Evolutionary conservation across 1,284 basidiomycete species (phyloP).

Genomic region (Boletus sp.): DNA sequence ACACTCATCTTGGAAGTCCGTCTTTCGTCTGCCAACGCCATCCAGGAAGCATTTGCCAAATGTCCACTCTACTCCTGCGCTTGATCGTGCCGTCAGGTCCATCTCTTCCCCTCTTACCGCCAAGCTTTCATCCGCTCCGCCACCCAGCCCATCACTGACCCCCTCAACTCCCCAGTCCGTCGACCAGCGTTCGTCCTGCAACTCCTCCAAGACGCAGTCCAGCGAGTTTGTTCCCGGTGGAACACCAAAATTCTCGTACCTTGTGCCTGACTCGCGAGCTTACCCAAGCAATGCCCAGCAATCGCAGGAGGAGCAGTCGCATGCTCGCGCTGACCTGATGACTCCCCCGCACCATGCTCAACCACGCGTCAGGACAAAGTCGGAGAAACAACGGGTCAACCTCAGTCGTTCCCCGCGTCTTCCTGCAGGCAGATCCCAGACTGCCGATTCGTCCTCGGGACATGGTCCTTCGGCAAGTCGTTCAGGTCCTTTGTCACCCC

Average conservation of each 20-base stretch:
- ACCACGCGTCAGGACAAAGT: slow-evolving; percentile 48
- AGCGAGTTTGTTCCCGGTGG: slow-evolving; percentile 52
- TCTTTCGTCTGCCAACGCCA: slow-evolving; percentile 33
- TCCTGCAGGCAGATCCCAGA: slow-evolving; percentile 29
- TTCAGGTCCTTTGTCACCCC: slow-evolving; percentile 52
- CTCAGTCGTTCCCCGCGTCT: slow-evolving; percentile 18
- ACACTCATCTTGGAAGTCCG: slow-evolving; percentile 33
- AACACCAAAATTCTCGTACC: slow-evolving; percentile 32
- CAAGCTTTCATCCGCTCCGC: slow-evolving; percentile 27
- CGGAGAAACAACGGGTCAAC: slow-evolving; percentile 48
- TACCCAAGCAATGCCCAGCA: slow-evolving; percentile 33
- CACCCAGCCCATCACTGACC: slow-evolving; percentile 46
- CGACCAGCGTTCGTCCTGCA: slow-evolving; percentile 63
- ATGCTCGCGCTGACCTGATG: slow-evolving; percentile 35
- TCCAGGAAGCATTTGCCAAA: slow-evolving; percentile 29
- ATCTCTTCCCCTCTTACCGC: slow-evolving; percentile 31
- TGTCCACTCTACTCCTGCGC: slow-evolving; percentile 15
- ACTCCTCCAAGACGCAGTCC: slow-evolving; percentile 67
- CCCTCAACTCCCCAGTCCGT: slow-evolving; percentile 44
- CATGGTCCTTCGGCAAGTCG: slow-evolving; percentile 33
- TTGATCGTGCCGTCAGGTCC: slow-evolving; percentile 35
- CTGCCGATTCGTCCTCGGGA: slow-evolving; percentile 35
- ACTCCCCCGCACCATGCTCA: slow-evolving; percentile 34
- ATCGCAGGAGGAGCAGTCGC: slow-evolving; percentile 12
- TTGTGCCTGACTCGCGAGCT: slow-evolving; percentile 33